Evolutionary conservation across 176 grass and related monocot species (phyloP).

Genomic region (Tuctoria greenei): DNA sequence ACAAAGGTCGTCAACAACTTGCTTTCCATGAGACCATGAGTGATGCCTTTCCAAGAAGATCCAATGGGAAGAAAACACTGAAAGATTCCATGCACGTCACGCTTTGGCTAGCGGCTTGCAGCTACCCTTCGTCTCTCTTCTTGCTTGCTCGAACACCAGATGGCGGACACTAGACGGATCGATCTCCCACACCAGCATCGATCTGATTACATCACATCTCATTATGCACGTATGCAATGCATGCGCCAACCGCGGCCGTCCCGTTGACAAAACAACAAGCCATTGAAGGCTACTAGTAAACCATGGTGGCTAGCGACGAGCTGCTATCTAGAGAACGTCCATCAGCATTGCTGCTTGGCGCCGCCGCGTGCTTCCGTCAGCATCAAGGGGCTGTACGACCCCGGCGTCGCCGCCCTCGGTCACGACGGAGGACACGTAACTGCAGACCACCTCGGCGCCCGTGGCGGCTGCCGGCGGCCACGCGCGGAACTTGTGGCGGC

Average conservation of each 20-base stretch:
- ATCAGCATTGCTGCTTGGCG: constrained; percentile 22
- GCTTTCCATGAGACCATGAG: constrained; percentile 10
- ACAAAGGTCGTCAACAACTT: constrained; percentile 35
- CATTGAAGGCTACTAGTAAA: constrained; percentile 8
- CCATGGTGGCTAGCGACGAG: background rate
- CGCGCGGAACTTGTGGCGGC: constrained; percentile 70
- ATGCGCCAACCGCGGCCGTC: background rate
- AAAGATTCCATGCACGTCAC: constrained; percentile 59
- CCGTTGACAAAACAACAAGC: constrained; percentile 20
- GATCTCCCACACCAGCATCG: background rate
- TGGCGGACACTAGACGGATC: background rate
- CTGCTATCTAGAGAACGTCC: constrained; percentile 35
- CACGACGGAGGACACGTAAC: constrained; percentile 66
- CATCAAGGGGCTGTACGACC: constrained; percentile 26
- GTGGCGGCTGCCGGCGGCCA: background rate
- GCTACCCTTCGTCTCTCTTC: background rate
- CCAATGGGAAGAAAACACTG: constrained; percentile 52
- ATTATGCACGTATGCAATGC: background rate
- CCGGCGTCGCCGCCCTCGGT: constrained; percentile 58
- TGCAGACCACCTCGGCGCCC: constrained; percentile 53
- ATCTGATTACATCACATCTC: constrained; percentile 30
- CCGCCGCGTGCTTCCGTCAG: constrained; percentile 11
- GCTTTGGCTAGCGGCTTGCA: background rate
- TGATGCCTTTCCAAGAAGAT: constrained; percentile 24
- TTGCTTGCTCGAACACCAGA: constrained; percentile 14